Evolutionary conservation across 768 basidiomycete genomes (phyloP).

Genomic region (Russula olivacea): DNA sequence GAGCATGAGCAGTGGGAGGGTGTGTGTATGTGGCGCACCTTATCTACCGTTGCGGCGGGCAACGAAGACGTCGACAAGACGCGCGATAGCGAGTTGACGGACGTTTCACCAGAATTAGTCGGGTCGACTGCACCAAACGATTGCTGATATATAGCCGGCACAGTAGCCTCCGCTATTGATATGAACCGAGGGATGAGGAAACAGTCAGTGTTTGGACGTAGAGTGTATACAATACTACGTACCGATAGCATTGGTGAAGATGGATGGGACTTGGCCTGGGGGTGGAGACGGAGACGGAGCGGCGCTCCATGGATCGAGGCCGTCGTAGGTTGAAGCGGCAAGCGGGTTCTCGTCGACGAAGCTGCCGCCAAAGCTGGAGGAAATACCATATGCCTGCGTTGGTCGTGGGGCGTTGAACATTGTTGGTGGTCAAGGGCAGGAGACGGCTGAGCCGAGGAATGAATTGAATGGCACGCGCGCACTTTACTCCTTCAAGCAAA

Average conservation of each 20-base stretch:
- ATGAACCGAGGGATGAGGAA: background rate
- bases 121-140: slow-evolving; percentile 72
- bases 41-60: slow-evolving; percentile 78
- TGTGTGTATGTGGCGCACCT: slow-evolving; percentile 39
- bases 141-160: slow-evolving; percentile 69
- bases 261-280: slow-evolving; percentile 39
- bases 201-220: background rate
- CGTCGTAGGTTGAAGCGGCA: slow-evolving; percentile 61
- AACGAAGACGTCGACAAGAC: slow-evolving; percentile 72
- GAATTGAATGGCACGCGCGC: background rate
- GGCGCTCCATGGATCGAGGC: slow-evolving; percentile 69
- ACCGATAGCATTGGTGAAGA: slow-evolving; percentile 32
- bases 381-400: slow-evolving; percentile 57
- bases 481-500: background rate
- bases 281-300: slow-evolving; percentile 63
- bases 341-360: slow-evolving; percentile 76
- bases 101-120: slow-evolving; percentile 66
- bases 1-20: background rate
- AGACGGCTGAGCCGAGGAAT: background rate
- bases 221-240: background rate
- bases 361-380: slow-evolving; percentile 61
- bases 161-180: slow-evolving; percentile 62
- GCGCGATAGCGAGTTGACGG: slow-evolving; percentile 76
- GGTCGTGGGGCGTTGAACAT: slow-evolving; percentile 88
- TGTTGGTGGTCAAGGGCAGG: slow-evolving; percentile 21